Conservation (phyloP, 306 rosid species). For the Crotalaria pallida region DNA sequence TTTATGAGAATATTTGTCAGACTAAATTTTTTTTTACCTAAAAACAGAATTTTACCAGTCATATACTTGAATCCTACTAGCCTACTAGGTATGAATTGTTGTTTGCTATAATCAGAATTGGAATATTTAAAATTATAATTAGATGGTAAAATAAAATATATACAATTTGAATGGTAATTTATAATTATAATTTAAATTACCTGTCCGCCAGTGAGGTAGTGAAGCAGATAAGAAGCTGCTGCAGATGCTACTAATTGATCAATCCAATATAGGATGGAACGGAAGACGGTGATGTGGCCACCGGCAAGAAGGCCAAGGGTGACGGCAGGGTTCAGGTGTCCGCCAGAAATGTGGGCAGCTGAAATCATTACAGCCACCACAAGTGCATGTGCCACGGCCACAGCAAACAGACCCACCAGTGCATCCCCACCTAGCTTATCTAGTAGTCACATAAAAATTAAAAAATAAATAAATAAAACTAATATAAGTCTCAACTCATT, state of each 20-base stretch:
- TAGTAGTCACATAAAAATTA: constrained; percentile 21
- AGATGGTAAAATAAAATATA: too few species aligned
- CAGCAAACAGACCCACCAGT: constrained; percentile 51
- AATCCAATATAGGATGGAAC: constrained; percentile 80
- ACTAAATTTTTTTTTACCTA: too few species aligned
- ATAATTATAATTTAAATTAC: constrained; percentile 33
- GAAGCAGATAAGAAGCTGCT: constrained; percentile 50
- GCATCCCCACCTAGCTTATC: constrained; percentile 56
- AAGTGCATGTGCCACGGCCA: constrained; percentile 75
- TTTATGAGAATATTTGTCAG: too few species aligned
- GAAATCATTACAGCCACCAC: constrained; percentile 85
- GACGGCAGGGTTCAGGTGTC: constrained; percentile 90
- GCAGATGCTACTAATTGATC: constrained; percentile 66
- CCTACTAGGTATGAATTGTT: too few species aligned
- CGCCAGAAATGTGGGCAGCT: constrained; percentile 88
- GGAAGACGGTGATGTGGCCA: constrained; percentile 69
- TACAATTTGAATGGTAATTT: too few species aligned
- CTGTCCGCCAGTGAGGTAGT: constrained; percentile 69
- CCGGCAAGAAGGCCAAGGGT: constrained; percentile 70
- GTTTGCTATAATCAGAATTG: not conserved
- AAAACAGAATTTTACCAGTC: too few species aligned
- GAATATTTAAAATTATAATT: too few species aligned
- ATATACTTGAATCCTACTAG: too few species aligned
- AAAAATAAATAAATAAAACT: not conserved
- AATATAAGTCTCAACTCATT: not conserved